These are phyloP conservation scores for Microdochium paspali DNA, from an alignment of 2,329 filamentous ascomycete species.

Conservation along the genomic window DNA sequence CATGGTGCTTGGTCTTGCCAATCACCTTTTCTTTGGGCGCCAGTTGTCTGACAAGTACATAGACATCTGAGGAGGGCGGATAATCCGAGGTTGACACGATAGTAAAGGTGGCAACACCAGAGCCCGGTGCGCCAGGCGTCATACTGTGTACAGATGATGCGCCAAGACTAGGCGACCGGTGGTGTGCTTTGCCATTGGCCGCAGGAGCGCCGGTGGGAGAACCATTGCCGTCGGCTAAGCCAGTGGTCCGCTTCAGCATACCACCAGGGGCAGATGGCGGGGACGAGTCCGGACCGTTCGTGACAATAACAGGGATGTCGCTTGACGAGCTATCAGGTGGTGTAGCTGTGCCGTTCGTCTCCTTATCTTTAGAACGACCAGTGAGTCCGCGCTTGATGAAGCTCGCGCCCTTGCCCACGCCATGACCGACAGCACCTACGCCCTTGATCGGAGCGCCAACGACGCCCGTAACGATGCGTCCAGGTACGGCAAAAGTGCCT, in stretches of 20 bases:
- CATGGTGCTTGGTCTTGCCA: conserved; percentile 88
- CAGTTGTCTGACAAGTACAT: conserved; percentile 61
- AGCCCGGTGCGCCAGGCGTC: conserved; percentile 48
- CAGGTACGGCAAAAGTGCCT: conserved; percentile 78
- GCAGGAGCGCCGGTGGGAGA: conserved; percentile 7
- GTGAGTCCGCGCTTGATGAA: conserved; percentile 83
- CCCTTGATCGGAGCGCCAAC: conserved; percentile 91
- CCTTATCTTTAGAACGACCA: conserved; percentile 53
- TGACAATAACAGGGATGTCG: conserved; percentile 32
- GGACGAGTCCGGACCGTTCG: conserved; percentile 28
- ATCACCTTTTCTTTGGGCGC: conserved; percentile 66
- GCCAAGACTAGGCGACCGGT: conserved; percentile 48
- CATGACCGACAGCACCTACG: conserved; percentile 60
- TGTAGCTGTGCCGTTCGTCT: conserved; percentile 34
- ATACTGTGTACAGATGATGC: conserved; percentile 60
- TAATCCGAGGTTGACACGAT: conserved; percentile 73
- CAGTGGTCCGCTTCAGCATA: conserved; percentile 29
- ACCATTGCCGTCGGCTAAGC: conserved; percentile 23
- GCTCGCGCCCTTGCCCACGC: conserved; percentile 80
- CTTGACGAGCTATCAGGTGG: conserved; percentile 22
- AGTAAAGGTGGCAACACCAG: conserved; percentile 71
- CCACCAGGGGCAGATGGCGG: conserved; percentile 18
- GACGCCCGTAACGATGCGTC: conserved; percentile 75
- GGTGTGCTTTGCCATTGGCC: conserved; percentile 28
- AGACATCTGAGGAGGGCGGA: conserved; percentile 68